Conservation (phyloP, 768 basidiomycete genomes). For the Chlorophyllum brunneum region DNA sequence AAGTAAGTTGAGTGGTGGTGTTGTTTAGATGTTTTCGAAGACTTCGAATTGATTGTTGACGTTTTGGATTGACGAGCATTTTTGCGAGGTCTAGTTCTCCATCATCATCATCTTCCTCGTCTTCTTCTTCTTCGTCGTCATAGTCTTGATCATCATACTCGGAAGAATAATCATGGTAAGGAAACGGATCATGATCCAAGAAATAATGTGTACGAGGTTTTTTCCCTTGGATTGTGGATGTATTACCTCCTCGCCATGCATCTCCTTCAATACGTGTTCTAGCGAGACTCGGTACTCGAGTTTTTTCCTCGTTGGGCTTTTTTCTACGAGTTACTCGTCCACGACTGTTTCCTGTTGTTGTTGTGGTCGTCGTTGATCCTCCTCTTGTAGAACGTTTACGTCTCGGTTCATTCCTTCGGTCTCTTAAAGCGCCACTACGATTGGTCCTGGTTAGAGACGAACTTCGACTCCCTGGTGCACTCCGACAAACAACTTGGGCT, state of each 20-base stretch:
- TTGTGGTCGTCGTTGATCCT: background rate
- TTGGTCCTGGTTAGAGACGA: constrained; percentile 33
- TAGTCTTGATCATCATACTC: constrained; percentile 22
- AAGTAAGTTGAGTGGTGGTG: background rate
- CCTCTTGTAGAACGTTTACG: no score
- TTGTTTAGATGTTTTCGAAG: constrained; percentile 53
- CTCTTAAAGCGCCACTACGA: constrained; percentile 19
- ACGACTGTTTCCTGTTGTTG: background rate
- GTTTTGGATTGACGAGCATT: constrained; percentile 65
- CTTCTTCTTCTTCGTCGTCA: constrained; percentile 26
- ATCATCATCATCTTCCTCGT: constrained; percentile 44
- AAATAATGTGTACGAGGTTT: background rate
- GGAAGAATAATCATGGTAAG: background rate
- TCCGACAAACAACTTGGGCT: constrained; percentile 61
- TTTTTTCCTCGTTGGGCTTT: constrained; percentile 19
- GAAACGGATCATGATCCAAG: no score
- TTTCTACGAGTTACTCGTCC: constrained; percentile 21
- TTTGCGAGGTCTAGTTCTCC: constrained; percentile 62
- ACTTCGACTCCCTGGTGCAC: constrained; percentile 64
- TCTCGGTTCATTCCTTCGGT: background rate
- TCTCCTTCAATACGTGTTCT: constrained; percentile 59
- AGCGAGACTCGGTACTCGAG: constrained; percentile 57
- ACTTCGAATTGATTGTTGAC: constrained; percentile 73
- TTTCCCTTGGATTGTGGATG: no score
- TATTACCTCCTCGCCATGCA: constrained; percentile 33